A percentile compares a stretch with the other conserved stretches of the same genome.
phyloP scores from a whole-genome alignment of 768 basidiomycete species.

The Mycena olivaceomarginata region DNA sequence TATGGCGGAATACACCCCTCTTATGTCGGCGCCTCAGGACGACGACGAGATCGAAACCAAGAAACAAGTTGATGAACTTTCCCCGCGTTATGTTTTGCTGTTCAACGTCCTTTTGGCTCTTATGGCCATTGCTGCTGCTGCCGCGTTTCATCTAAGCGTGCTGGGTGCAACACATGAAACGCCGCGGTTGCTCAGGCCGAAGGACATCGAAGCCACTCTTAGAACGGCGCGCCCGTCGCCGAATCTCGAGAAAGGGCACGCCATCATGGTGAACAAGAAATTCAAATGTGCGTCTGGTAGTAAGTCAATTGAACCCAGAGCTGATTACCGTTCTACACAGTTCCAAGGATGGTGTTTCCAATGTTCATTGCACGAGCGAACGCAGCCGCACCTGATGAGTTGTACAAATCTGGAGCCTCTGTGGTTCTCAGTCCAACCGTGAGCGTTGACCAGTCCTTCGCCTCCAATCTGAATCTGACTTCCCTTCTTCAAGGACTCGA shows the following conservation, averaged over 20 bases:
- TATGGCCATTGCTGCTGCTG: constrained; percentile 32
- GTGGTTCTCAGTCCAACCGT: constrained; percentile 40
- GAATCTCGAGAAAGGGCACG: constrained; percentile 39
- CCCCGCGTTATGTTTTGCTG: constrained; percentile 12
- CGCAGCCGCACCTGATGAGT: constrained; percentile 29
- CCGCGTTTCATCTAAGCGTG: constrained; percentile 38
- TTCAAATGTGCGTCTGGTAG: constrained; percentile 30
- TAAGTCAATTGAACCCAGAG: background rate
- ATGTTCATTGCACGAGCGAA: constrained; percentile 33
- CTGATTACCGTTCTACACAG: constrained; percentile 7
- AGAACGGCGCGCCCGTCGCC: constrained; percentile 18
- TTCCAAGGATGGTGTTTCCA: constrained; percentile 41
- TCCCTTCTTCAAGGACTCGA: constrained; percentile 41
- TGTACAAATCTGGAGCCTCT: constrained; percentile 32
- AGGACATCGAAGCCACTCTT: constrained; percentile 22
- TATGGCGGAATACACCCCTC: constrained; percentile 43
- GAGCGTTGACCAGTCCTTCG: background rate
- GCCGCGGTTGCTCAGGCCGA: constrained; percentile 9
- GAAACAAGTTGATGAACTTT: background rate
- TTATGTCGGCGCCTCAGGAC: constrained; percentile 4
- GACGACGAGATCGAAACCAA: constrained; percentile 22
- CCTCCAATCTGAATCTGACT: constrained; percentile 2
- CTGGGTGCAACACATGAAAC: constrained; percentile 1
- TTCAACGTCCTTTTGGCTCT: constrained; percentile 25
- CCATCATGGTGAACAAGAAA: constrained; percentile 28